phyloP scores from a whole-genome alignment of 148 eudicot species.

The Chenopodium quinoa region DNA sequence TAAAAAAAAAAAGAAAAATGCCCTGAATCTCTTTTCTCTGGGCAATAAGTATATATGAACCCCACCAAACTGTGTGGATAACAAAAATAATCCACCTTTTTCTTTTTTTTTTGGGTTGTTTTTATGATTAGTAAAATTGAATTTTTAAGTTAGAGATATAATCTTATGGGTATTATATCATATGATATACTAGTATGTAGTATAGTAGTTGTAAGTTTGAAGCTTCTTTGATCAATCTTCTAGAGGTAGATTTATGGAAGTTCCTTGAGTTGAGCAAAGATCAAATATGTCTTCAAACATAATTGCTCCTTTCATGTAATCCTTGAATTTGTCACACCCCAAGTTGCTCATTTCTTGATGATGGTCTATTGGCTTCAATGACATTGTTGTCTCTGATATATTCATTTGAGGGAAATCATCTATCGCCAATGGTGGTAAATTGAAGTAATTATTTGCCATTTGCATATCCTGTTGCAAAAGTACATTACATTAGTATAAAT shows the following conservation, averaged over 20 bases:
- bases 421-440: conserved; percentile 27
- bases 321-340: conserved; percentile 39
- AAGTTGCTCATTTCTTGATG: conserved; percentile 12
- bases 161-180: conserved; percentile 4
- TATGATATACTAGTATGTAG: background rate
- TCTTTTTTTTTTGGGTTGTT: conserved; percentile 7
- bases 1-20: conserved; percentile 9
- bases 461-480: conserved; percentile 28
- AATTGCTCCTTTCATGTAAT: conserved; percentile 34
- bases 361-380: conserved; percentile 18
- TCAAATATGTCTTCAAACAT: conserved; percentile 41
- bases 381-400: conserved; percentile 27
- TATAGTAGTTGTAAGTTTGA: conserved; percentile 6
- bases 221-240: conserved; percentile 28
- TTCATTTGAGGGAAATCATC: conserved; percentile 38
- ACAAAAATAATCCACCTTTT: conserved; percentile 37
- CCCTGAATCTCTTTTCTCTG: conserved; percentile 5
- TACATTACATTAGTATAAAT: background rate
- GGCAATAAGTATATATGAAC: conserved; percentile 26
- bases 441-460: conserved; percentile 28
- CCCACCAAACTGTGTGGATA: conserved; percentile 35
- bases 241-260: conserved; percentile 22
- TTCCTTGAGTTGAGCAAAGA: conserved; percentile 35
- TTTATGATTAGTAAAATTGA: conserved; percentile 27
- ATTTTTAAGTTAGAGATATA: conserved; percentile 26